A percentile compares a stretch with the other conserved stretches of the same genome.
Conservation (phyloP, 768 basidiomycete species). For the Russula earlei region DNA sequence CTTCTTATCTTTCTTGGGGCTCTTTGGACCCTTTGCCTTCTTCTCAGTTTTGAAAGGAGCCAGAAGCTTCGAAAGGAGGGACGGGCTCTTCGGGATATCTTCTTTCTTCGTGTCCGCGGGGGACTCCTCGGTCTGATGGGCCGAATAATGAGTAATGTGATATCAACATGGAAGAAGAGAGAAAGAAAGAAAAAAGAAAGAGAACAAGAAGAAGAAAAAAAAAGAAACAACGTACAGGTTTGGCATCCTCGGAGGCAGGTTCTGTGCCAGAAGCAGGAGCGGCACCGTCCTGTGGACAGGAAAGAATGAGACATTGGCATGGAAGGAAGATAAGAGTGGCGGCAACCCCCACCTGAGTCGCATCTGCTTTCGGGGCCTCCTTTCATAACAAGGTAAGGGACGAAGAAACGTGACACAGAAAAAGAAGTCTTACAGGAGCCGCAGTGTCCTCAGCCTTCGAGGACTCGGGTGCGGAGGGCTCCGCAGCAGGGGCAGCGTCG, state of each 20-base stretch:
- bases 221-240: slow-evolving; percentile 27
- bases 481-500: slow-evolving; percentile 30
- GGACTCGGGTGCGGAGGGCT: slow-evolving; percentile 29
- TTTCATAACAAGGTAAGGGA: slow-evolving; percentile 15
- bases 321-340: not conserved
- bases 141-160: not conserved
- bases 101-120: slow-evolving; percentile 53
- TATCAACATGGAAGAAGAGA: no score
- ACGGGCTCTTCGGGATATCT: slow-evolving; percentile 72
- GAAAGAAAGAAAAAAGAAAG: no score
- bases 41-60: slow-evolving; percentile 56
- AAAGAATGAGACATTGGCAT: slow-evolving; percentile 1
- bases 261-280: slow-evolving; percentile 31
- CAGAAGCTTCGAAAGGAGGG: slow-evolving; percentile 67
- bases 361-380: slow-evolving; percentile 36
- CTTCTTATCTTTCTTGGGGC: slow-evolving; percentile 69
- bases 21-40: slow-evolving; percentile 47
- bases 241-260: slow-evolving; percentile 27
- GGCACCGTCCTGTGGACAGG: slow-evolving; percentile 30
- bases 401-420: slow-evolving; percentile 5
- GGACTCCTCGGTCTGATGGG: slow-evolving; percentile 37
- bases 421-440: slow-evolving; percentile 27
- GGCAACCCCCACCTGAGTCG: slow-evolving; percentile 29
- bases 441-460: slow-evolving; percentile 35
- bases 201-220: no score